Conservation (phyloP, 164 flowering plant species). For the Vitis riparia region DNA sequence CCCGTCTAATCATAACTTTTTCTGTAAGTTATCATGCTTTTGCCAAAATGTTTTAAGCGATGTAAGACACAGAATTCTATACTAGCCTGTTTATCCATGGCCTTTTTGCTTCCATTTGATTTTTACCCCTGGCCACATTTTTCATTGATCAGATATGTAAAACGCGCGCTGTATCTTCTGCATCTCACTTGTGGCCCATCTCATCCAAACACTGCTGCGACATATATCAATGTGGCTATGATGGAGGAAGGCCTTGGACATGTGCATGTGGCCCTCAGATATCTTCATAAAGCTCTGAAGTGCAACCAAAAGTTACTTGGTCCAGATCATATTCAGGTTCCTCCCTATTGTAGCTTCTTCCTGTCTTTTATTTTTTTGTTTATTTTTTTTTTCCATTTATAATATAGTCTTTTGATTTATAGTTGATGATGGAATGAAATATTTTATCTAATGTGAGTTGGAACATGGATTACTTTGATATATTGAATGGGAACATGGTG, state of each 20-base stretch:
- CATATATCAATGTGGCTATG: conserved; percentile 99
- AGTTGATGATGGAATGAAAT: not conserved
- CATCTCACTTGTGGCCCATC: conserved; percentile 99
- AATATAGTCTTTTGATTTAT: not conserved
- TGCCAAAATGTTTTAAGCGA: too few species aligned
- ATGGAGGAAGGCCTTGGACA: conserved; percentile 99
- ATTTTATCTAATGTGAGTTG: not conserved
- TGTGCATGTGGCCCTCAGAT: conserved; percentile 97
- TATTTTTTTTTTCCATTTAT: not conserved
- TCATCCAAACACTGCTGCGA: conserved; percentile 99
- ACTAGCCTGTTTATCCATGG: too few species aligned
- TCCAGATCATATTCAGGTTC: conserved; percentile 98
- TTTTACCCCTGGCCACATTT: not conserved
- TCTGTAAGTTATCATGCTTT: too few species aligned
- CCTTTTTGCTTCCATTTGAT: not conserved
- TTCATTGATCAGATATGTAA: conserved; percentile 73
- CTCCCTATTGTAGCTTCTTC: conserved; percentile 6
- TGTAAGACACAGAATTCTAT: too few species aligned
- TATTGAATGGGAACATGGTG: not conserved
- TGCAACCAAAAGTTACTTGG: conserved; percentile 96
- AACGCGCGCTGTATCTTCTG: conserved; percentile 88
- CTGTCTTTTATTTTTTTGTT: not conserved
- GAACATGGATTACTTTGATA: not conserved
- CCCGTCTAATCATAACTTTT: too few species aligned
- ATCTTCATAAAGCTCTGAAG: conserved; percentile 95